Evolutionary conservation across 352 stramenopile genomes (phyloP), one percentile per base, ranked within the genome.

Genomic region (Phytophthora crassamura): DNA sequence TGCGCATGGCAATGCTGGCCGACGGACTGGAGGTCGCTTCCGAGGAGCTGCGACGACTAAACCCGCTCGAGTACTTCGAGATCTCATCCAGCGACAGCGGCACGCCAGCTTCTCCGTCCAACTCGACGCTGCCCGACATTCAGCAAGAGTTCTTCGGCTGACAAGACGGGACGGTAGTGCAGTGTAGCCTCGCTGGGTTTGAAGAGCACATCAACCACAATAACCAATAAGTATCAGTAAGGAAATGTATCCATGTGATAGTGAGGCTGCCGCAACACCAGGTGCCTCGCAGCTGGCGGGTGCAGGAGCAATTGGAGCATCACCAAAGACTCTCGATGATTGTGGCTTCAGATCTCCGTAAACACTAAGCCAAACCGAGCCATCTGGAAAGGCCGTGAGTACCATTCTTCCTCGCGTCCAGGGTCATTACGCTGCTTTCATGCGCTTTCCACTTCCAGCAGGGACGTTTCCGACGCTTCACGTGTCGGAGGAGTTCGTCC

Each of bases 61-160:
- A 79, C 35, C 62, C 71, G 9, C 62, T 79, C 53, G 67, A 72
- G 18, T 68, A 62, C 46, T 76, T 69, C n/a, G 67, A 76, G 22
- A 50, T 72, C 12, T 68, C 67, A 11, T 76, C 63, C 2, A 76
- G 55, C 32, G 51, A 69, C 28, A 69, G 67, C 40, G 56, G 57
- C 3, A 64, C 54, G 0, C 42, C 59, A 15, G 58, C 48, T 15
- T 79, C 72, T 4, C 72, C 72, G 7, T 76, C 72, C 0, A 74
- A 66, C 28, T 79, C 72, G 46, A 70, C 60, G 11, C 56, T 77
- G 9, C 67, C 67, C 3, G 63, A 77, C 55, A 74, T 58, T n/a
- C 54, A 69, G 40, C 55, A 68, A 54, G 72, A 79, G 39, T 79
- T 79, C 16, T 79, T 79, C 18, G 67, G 72, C 18, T 78, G 35